These are phyloP conservation scores for Platanthera guangdongensis DNA, from an alignment of 106 monocot species.

Conservation along the genomic window DNA sequence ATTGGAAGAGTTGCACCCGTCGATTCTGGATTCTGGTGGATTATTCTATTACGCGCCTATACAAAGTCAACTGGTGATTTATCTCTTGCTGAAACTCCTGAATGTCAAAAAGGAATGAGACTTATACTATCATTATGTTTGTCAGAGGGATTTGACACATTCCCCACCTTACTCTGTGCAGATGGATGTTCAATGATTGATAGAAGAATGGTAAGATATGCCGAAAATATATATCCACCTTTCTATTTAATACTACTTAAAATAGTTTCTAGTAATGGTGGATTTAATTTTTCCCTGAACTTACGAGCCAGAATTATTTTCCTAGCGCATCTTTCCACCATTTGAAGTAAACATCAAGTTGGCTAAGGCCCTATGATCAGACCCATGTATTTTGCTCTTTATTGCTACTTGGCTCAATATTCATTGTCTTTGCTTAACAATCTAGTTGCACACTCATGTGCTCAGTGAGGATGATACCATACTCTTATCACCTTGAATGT, in stretches of 20 bases:
- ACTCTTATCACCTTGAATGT: no score
- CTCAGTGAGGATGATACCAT: no score
- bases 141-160: conserved; percentile 84
- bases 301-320: neutral
- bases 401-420: neutral
- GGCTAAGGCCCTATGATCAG: neutral
- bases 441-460: neutral
- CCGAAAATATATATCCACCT: neutral
- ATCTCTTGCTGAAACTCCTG: conserved; percentile 52
- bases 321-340: neutral
- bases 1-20: conserved; percentile 88
- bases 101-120: conserved; percentile 74
- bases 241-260: neutral
- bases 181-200: conserved; percentile 93
- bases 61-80: conserved; percentile 82
- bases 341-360: neutral
- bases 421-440: neutral
- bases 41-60: conserved; percentile 76
- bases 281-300: neutral
- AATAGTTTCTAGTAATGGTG: neutral
- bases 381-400: neutral
- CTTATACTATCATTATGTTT: conserved; percentile 70
- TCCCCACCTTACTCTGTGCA: conserved; percentile 81
- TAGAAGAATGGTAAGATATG: conserved; percentile 64
- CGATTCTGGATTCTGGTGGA: conserved; percentile 97